Conservation (phyloP, 306 rosid genomes). For the Neltuma alba region DNA sequence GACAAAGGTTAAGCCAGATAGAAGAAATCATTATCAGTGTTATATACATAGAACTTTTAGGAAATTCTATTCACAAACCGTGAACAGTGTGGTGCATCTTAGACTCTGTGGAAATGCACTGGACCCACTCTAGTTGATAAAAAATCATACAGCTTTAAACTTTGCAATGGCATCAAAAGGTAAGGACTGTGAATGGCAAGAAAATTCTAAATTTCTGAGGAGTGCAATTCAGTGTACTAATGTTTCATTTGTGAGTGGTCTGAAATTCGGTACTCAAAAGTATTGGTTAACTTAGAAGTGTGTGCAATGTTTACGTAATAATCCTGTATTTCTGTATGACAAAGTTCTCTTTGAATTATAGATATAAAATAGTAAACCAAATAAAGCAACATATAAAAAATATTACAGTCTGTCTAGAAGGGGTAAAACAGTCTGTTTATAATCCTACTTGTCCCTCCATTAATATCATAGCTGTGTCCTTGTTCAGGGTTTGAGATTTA, state of each 20-base stretch:
- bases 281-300: not conserved
- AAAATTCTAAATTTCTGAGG: conserved; percentile 6
- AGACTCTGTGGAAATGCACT: not conserved
- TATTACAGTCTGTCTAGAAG: not conserved
- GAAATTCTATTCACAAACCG: not conserved
- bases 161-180: not conserved
- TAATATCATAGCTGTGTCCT: not conserved
- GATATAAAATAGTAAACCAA: not conserved
- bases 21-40: not conserved
- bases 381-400: not conserved
- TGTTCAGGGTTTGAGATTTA: not conserved
- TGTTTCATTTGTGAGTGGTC: not conserved
- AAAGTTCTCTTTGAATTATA: not conserved
- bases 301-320: not conserved
- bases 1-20: not conserved
- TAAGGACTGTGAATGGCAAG: not conserved
- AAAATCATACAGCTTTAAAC: not conserved
- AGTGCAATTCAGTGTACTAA: not conserved
- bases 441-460: conserved; percentile 1
- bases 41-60: not conserved
- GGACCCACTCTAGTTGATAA: not conserved
- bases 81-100: not conserved
- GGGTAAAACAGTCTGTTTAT: not conserved
- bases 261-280: not conserved
- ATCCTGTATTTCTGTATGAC: not conserved